Evolutionary conservation across 176 grass and related monocot genomes (phyloP).

Genomic region (Thinopyrum elongatum): DNA sequence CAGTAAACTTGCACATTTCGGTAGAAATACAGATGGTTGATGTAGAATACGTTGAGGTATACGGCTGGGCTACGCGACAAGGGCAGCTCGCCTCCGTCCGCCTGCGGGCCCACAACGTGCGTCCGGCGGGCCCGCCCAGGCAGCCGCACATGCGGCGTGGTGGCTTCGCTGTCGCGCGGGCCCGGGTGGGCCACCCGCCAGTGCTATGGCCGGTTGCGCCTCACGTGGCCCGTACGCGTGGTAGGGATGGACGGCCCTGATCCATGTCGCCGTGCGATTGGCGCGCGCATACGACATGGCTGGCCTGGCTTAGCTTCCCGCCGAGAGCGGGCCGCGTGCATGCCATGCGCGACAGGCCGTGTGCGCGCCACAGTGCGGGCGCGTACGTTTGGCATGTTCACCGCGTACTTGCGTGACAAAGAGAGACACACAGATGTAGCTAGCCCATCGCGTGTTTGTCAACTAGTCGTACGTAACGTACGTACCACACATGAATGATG

Average conservation of each 20-base stretch:
- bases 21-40: background rate
- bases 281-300: too few species aligned
- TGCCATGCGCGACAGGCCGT: background rate
- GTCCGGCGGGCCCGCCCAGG: background rate
- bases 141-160: slow-evolving; percentile 11
- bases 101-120: background rate
- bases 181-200: background rate
- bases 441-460: background rate
- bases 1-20: background rate
- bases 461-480: background rate
- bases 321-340: too few species aligned
- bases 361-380: background rate
- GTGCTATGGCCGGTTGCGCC: background rate
- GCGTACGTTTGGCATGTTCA: too few species aligned
- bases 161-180: slow-evolving; percentile 12
- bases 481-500: background rate
- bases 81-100: background rate
- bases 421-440: background rate
- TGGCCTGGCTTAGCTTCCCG: too few species aligned
- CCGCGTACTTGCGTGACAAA: background rate
- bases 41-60: background rate
- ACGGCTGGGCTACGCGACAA: slow-evolving; percentile 1
- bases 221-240: slow-evolving; percentile 3
- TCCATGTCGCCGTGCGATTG: background rate
- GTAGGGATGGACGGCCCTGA: background rate